Percentiles rank a stretch among this genome's conserved stretches.
Evolutionary conservation across 1,284 basidiomycete genomes (phyloP).

Genomic region (Ustanciosporium gigantosporum): DNA sequence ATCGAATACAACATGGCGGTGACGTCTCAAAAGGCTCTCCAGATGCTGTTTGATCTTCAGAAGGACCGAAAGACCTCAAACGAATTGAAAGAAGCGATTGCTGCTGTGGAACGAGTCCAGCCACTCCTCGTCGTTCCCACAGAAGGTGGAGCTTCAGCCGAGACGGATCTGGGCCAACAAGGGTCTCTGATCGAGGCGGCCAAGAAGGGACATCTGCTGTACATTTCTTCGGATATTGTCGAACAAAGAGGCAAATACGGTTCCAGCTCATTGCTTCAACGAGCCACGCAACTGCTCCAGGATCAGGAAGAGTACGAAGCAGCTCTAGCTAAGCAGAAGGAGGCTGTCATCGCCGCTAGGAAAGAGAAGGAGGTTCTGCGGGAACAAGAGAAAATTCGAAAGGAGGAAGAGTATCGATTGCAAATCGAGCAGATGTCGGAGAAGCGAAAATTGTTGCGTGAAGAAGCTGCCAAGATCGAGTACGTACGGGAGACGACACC

Average conservation of each 20-base stretch:
- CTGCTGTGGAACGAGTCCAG: slow-evolving; percentile 43
- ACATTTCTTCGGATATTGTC: slow-evolving; percentile 54
- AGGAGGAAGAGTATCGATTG: slow-evolving; percentile 46
- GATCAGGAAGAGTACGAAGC: slow-evolving; percentile 48
- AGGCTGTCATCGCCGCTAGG: slow-evolving; percentile 40
- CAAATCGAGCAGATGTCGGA: slow-evolving; percentile 51
- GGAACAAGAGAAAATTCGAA: slow-evolving; percentile 39
- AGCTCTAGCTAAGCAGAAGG: slow-evolving; percentile 36
- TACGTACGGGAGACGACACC: slow-evolving; percentile 44
- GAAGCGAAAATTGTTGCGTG: slow-evolving; percentile 44
- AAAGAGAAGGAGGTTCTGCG: slow-evolving; percentile 46
- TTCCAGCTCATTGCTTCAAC: slow-evolving; percentile 45
- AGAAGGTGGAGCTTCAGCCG: slow-evolving; percentile 1
- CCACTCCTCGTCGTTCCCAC: slow-evolving; percentile 16
- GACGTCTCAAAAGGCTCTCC: slow-evolving; percentile 53
- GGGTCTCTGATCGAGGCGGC: slow-evolving; percentile 46
- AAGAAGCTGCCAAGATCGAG: slow-evolving; percentile 53
- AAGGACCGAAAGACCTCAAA: slow-evolving; percentile 36
- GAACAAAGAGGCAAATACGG: slow-evolving; percentile 59
- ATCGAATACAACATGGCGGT: slow-evolving; percentile 57
- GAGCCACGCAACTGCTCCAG: slow-evolving; percentile 31
- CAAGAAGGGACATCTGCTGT: slow-evolving; percentile 38
- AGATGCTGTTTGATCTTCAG: slow-evolving; percentile 55
- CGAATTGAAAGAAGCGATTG: slow-evolving; percentile 45
- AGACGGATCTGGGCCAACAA: slow-evolving; percentile 16